These are phyloP conservation scores for Kuraishia piskuri DNA, from an alignment of 805 yeast genomes.

Conservation along the genomic window DNA sequence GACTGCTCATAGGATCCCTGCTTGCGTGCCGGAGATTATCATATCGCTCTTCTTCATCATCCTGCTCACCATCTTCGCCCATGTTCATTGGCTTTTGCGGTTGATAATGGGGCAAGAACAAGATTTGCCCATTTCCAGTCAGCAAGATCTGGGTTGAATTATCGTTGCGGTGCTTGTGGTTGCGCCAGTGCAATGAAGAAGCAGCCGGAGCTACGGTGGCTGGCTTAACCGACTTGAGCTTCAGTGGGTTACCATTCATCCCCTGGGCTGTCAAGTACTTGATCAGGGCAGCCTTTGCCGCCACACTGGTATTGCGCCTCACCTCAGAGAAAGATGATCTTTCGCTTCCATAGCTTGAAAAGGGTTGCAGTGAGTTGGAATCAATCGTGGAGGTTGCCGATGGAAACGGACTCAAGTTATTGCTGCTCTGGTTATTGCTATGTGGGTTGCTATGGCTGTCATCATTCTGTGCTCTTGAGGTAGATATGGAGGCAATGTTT, in stretches of 20 bases:
- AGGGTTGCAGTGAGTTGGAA: background rate
- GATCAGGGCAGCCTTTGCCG: background rate
- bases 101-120: conserved; percentile 25
- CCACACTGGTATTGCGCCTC: background rate
- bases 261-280: conserved; percentile 19
- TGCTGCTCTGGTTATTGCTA: background rate
- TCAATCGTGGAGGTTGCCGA: background rate
- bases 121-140: conserved; percentile 24
- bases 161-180: background rate
- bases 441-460: background rate
- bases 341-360: background rate
- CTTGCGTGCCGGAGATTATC: background rate
- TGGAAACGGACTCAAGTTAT: background rate
- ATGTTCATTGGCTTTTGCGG: conserved; percentile 12
- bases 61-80: background rate
- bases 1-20: background rate
- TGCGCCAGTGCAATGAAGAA: background rate
- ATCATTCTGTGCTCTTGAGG: background rate
- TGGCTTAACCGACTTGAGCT: conserved; percentile 9
- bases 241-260: conserved; percentile 17
- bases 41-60: conserved; percentile 13
- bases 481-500: background rate
- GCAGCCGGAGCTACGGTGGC: background rate
- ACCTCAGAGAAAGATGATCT: background rate
- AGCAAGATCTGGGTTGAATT: conserved; percentile 14